Evolutionary conservation across 495 filamentous ascomycete species (phyloP).

Genomic region (Amphirosellinia nigrospora): DNA sequence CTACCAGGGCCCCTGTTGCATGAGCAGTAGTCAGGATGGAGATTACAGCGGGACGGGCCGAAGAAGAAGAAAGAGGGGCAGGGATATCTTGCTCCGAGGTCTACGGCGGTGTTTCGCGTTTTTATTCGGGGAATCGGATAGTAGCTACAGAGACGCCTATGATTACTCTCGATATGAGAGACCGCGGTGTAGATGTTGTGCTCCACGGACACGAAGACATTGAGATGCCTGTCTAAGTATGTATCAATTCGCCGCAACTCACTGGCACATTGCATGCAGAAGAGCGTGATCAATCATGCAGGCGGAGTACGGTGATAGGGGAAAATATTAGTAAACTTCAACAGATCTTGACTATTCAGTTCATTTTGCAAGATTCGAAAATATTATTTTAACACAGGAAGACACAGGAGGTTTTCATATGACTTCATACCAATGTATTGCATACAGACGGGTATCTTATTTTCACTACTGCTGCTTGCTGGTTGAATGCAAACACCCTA

Average conservation of each 20-base stretch:
- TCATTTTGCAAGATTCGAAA: too few relatives aligned
- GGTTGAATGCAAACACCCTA: background rate
- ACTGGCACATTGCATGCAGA: too few relatives aligned
- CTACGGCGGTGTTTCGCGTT: background rate
- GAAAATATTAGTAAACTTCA: too few relatives aligned
- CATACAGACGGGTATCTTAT: slow-evolving; percentile 21
- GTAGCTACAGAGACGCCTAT: background rate
- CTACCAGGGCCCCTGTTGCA: too few relatives aligned
- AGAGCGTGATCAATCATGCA: too few relatives aligned
- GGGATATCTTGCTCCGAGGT: background rate
- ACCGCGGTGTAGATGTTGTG: background rate
- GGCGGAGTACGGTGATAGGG: background rate
- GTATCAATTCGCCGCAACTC: too few relatives aligned
- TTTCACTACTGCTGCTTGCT: background rate
- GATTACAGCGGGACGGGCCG: background rate
- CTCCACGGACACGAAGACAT: background rate
- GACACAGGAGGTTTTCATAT: too few relatives aligned
- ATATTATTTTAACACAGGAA: too few relatives aligned
- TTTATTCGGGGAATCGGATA: background rate
- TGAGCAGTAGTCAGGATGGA: background rate
- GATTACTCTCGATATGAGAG: background rate
- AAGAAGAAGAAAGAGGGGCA: background rate
- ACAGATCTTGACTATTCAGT: too few relatives aligned
- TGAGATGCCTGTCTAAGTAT: background rate
- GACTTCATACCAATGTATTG: background rate